Conservation (phyloP, 139 green algal genomes). For the Volvox reticuliferus region DNA sequence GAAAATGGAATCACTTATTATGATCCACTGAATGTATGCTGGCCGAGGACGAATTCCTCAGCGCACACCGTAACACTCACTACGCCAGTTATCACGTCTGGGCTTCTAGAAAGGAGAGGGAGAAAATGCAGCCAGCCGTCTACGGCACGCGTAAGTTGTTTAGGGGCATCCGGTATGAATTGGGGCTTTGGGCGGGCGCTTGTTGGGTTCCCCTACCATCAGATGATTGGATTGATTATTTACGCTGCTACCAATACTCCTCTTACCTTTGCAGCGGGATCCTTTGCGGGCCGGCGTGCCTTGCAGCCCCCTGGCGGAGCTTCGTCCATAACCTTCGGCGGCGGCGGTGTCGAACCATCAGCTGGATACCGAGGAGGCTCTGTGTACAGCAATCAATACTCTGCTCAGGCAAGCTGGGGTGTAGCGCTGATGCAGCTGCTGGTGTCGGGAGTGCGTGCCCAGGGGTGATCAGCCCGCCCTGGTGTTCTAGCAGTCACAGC, state of each 20-base stretch:
- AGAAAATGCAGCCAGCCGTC: conserved; percentile 4
- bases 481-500: not conserved
- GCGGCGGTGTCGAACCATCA: not conserved
- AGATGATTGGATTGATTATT: not conserved
- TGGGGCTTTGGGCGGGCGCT: not conserved
- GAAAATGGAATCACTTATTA: no score
- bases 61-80: conserved; percentile 20
- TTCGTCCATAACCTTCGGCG: conserved; percentile 30
- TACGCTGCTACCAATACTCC: not conserved
- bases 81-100: conserved; percentile 1
- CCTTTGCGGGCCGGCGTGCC: conserved; percentile 32
- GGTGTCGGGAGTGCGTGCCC: not conserved
- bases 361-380: not conserved
- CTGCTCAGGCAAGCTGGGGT: not conserved
- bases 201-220: not conserved
- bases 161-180: no score
- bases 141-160: conserved; percentile 31
- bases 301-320: conserved; percentile 41
- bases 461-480: not conserved
- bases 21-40: conserved; percentile 6
- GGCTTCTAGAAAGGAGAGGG: not conserved
- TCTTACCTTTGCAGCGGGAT: not conserved
- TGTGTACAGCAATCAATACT: not conserved
- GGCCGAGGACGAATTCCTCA: not conserved
- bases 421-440: not conserved